phyloP scores from a whole-genome alignment of 2,329 filamentous ascomycete genomes.

The Aspergillus proliferans region DNA sequence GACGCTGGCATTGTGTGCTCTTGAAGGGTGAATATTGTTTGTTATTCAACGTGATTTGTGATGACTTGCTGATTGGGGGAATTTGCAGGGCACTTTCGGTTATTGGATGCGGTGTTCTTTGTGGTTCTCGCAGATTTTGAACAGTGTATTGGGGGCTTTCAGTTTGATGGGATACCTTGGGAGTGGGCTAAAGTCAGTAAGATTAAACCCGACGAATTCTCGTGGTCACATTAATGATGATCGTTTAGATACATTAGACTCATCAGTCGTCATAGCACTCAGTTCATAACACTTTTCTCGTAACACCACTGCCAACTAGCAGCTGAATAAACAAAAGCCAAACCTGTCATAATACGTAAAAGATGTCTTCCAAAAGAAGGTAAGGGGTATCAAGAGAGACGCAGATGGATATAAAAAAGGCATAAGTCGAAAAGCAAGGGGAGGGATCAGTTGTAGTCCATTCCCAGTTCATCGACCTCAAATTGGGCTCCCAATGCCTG shows the following conservation, averaged over 20 bases:
- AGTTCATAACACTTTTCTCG: not conserved
- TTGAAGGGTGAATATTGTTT: not conserved
- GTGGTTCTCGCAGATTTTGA: no score
- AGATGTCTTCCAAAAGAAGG: not conserved
- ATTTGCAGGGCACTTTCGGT: no score
- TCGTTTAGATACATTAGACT: not conserved
- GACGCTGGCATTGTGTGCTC: not conserved
- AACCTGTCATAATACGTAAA: not conserved
- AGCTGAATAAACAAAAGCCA: not conserved
- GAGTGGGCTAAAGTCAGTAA: no score
- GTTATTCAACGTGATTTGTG: no score
- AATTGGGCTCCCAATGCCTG: conserved; percentile 74
- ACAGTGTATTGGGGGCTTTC: no score
- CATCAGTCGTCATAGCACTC: not conserved
- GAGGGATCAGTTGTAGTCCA: conserved; percentile 20
- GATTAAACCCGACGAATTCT: not conserved
- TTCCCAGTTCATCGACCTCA: conserved; percentile 51
- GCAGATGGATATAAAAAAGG: not conserved
- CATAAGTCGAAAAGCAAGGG: no score
- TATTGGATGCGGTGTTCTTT: no score
- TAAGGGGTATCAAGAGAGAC: not conserved
- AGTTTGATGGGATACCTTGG: no score
- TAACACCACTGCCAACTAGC: not conserved
- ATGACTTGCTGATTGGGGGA: no score
- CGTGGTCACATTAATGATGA: not conserved